Conservation (phyloP, 352 stramenopile genomes). For the Pythium plurisporium region DNA sequence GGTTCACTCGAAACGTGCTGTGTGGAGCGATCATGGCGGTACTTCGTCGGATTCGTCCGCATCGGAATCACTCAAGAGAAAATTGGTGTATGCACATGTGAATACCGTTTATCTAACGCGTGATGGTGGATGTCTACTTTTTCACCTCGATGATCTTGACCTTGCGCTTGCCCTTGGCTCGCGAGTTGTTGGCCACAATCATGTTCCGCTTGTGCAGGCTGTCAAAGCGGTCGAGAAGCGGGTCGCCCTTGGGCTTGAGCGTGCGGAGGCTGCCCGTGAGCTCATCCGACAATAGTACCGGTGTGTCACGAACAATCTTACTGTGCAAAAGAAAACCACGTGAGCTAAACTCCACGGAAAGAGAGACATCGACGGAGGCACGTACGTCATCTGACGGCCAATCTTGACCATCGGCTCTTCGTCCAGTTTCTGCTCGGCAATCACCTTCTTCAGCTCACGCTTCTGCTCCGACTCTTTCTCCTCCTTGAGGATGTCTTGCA, state of each 20-base stretch:
- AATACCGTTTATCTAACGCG: neutral
- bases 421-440: constrained; percentile 70
- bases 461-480: constrained; percentile 66
- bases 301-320: constrained; percentile 67
- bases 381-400: constrained; percentile 69
- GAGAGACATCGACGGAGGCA: neutral
- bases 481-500: constrained; percentile 58
- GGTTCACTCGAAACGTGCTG: too few species aligned
- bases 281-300: constrained; percentile 74
- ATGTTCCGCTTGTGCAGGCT: constrained; percentile 86
- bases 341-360: neutral
- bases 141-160: constrained; percentile 76
- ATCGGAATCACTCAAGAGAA: too few species aligned
- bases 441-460: constrained; percentile 70
- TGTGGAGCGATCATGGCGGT: too few species aligned
- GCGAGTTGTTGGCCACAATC: constrained; percentile 69
- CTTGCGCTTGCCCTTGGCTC: constrained; percentile 64
- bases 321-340: constrained; percentile 29
- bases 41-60: too few species aligned
- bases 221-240: constrained; percentile 79
- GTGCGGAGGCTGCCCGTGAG: constrained; percentile 75
- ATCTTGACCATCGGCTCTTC: constrained; percentile 70
- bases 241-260: constrained; percentile 76
- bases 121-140: constrained; percentile 36
- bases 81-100: neutral